phyloP scores from a whole-genome alignment of 1,284 basidiomycete genomes.

The Ganoderma boninense region DNA sequence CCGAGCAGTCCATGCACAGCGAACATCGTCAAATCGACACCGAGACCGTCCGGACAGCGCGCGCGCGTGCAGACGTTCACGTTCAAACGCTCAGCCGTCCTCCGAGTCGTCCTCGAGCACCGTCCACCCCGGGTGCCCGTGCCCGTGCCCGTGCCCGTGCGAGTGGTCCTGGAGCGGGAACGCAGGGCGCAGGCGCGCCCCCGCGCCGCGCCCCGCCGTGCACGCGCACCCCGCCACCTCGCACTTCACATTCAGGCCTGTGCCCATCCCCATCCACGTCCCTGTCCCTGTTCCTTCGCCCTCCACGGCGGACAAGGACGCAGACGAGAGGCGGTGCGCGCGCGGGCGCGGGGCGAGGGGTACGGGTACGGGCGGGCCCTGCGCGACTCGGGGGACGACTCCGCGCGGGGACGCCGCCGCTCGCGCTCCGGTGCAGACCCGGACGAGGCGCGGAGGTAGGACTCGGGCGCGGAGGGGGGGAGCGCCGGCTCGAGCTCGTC shows the following conservation, averaged over 20 bases:
- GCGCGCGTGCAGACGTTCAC: no score
- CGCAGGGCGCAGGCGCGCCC: slow-evolving; percentile 27
- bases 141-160: background rate
- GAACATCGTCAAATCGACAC: no score
- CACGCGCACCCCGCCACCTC: slow-evolving; percentile 29
- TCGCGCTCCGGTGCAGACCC: slow-evolving; percentile 6
- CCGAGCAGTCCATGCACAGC: no score
- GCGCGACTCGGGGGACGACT: slow-evolving; percentile 22
- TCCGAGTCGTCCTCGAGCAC: slow-evolving; percentile 28
- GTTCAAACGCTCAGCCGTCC: no score
- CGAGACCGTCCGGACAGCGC: no score
- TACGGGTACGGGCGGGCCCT: slow-evolving; percentile 29
- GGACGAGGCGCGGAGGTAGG: slow-evolving; percentile 23
- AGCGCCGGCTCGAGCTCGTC: slow-evolving; percentile 13
- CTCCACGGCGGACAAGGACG: background rate
- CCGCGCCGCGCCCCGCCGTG: slow-evolving; percentile 14
- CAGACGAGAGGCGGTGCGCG: slow-evolving; percentile 9
- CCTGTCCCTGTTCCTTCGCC: background rate
- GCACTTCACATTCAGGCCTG: no score
- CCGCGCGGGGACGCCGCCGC: slow-evolving; percentile 12
- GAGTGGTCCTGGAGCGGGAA: slow-evolving; percentile 28
- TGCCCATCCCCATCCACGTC: background rate
- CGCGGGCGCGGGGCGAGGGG: slow-evolving; percentile 22
- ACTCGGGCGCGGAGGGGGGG: slow-evolving; percentile 15
- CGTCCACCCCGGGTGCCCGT: slow-evolving; percentile 21